Conservation (phyloP, 257 asterid species). For the Sherardia arvensis region DNA sequence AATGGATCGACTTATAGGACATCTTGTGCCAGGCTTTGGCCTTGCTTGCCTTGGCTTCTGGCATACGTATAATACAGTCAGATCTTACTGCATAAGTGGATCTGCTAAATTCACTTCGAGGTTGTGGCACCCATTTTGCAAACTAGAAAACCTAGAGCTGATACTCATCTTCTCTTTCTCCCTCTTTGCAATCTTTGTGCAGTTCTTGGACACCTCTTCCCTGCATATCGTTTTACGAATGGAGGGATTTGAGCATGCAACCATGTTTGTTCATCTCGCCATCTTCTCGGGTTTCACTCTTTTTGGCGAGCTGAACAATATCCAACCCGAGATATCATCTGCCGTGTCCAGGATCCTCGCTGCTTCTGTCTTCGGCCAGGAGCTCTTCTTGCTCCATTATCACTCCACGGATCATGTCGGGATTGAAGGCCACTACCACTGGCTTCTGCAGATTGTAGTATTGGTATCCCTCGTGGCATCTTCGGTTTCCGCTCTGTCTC, state of each 20-base stretch:
- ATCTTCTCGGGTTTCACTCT: slow-evolving; percentile 53
- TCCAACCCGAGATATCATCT: slow-evolving; percentile 27
- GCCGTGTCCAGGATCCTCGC: slow-evolving; percentile 55
- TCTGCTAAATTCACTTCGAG: slow-evolving; percentile 40
- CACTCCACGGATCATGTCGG: slow-evolving; percentile 78
- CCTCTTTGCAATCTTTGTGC: slow-evolving; percentile 40
- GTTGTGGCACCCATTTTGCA: slow-evolving; percentile 52
- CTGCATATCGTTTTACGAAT: slow-evolving; percentile 48
- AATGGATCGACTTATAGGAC: slow-evolving; percentile 66
- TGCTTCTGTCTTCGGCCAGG: slow-evolving; percentile 55
- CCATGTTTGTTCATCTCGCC: slow-evolving; percentile 58
- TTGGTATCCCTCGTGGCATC: slow-evolving; percentile 46
- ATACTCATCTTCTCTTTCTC: slow-evolving; percentile 49
- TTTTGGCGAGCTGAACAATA: slow-evolving; percentile 30
- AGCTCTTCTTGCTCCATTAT: slow-evolving; percentile 71
- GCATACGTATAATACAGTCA: slow-evolving; percentile 52
- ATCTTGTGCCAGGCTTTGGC: slow-evolving; percentile 56
- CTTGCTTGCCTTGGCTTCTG: slow-evolving; percentile 63
- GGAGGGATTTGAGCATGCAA: slow-evolving; percentile 51
- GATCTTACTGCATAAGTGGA: slow-evolving; percentile 32
- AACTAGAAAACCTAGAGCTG: slow-evolving; percentile 42
- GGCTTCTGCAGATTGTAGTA: slow-evolving; percentile 70
- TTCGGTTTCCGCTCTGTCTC: slow-evolving; percentile 29
- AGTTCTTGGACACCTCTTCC: slow-evolving; percentile 37
- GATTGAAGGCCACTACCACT: slow-evolving; percentile 83